Conservation (phyloP, 176 grass and related monocot species). For the Sorghum bicolor region DNA sequence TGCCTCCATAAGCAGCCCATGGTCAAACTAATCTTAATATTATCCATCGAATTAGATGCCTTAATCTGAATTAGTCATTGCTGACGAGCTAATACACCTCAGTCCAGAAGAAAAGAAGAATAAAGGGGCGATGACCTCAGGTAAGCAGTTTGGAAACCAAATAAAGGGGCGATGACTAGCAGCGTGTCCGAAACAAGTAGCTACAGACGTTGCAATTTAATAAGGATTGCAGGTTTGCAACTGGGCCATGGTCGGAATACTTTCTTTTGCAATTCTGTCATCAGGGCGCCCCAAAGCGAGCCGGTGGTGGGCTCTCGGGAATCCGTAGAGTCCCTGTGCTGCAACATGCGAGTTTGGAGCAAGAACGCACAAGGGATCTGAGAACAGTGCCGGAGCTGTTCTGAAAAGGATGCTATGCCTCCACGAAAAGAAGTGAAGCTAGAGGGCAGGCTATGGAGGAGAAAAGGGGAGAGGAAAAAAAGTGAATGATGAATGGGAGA, state of each 20-base stretch:
- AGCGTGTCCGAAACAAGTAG: not conserved
- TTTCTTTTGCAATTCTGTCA: constrained; percentile 24
- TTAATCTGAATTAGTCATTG: constrained; percentile 25
- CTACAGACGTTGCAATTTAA: constrained; percentile 9
- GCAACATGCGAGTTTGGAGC: constrained; percentile 10
- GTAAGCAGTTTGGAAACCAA: not conserved
- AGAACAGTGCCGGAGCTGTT: constrained; percentile 38
- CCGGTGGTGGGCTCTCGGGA: constrained; percentile 31
- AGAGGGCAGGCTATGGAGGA: not conserved
- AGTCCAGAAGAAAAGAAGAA: not conserved
- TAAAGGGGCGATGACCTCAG: not conserved
- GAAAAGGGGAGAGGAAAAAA: not conserved
- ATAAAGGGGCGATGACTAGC: too few relatives aligned
- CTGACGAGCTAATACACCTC: constrained; percentile 8
- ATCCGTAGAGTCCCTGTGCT: not conserved
- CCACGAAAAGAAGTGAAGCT: constrained; percentile 45
- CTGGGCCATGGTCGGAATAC: constrained; percentile 9
- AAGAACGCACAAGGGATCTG: constrained; percentile 46
- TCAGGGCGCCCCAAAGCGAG: constrained; percentile 7
- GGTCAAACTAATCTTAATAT: constrained; percentile 34
- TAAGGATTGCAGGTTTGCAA: not conserved
- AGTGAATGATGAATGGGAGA: constrained; percentile 30
- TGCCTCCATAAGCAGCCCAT: not conserved
- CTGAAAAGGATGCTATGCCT: constrained; percentile 49
- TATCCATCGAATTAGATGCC: constrained; percentile 11